Evolutionary conservation across 768 basidiomycete species (phyloP).

Genomic region (Candolleomyces aberdarensis): DNA sequence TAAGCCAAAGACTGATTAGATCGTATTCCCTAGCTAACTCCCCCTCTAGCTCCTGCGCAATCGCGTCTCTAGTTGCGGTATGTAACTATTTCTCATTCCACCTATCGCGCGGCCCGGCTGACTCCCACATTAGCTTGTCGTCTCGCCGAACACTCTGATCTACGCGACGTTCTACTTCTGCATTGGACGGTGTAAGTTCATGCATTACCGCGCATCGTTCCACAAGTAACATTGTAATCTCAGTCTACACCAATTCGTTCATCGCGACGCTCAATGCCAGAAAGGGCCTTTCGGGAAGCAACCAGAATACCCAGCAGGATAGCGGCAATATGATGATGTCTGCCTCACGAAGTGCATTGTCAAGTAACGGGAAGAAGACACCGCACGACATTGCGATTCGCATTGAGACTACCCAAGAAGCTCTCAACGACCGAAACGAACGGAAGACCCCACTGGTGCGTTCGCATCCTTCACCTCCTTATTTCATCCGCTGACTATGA

Average conservation of each 20-base stretch:
- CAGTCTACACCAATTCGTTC: conserved; percentile 52
- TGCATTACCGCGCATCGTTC: too few species aligned
- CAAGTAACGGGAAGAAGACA: conserved; percentile 12
- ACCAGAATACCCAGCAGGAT: conserved; percentile 25
- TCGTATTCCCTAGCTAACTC: background rate
- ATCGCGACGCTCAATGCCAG: conserved; percentile 52
- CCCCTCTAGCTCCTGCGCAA: conserved; percentile 37
- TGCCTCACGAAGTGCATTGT: conserved; percentile 24
- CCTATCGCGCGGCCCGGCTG: background rate
- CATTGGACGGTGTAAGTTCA: conserved; percentile 43
- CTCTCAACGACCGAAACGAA: background rate
- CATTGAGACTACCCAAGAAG: conserved; percentile 29
- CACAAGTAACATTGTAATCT: background rate
- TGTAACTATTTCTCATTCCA: conserved; percentile 7
- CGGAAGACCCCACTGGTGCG: conserved; percentile 1
- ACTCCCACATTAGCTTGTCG: conserved; percentile 24
- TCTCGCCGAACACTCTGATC: conserved; percentile 40
- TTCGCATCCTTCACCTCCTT: background rate
- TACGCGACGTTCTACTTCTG: conserved; percentile 54
- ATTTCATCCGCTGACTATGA: background rate
- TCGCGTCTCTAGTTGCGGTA: conserved; percentile 47
- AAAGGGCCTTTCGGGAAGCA: conserved; percentile 27
- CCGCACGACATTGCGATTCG: conserved; percentile 31
- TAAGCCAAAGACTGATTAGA: conserved; percentile 12
- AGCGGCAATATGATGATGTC: conserved; percentile 25